Percentiles rank a stretch among this genome's conserved stretches.
phyloP scores from a whole-genome alignment of 2,329 filamentous ascomycete genomes.

The Pleoardoris graminearum region DNA sequence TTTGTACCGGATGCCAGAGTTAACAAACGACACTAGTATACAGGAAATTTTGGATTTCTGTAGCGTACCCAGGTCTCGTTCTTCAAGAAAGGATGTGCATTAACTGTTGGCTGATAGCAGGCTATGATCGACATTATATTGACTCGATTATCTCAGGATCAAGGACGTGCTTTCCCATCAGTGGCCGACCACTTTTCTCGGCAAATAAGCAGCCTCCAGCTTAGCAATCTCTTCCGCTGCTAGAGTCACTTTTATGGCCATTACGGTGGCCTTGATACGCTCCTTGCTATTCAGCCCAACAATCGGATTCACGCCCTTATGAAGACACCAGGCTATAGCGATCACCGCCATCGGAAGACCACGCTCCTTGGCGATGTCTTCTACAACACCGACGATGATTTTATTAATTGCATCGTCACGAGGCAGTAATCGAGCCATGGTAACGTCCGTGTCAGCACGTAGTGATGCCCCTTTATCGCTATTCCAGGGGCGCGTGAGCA shows the following conservation, averaged over 20 bases:
- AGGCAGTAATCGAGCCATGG: not conserved
- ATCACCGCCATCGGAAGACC: not conserved
- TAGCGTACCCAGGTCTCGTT: no score
- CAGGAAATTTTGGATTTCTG: no score
- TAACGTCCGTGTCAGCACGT: conserved; percentile 35
- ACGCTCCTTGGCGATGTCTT: not conserved
- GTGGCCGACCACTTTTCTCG: no score
- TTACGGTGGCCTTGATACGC: not conserved
- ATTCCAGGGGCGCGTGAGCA: conserved; percentile 51
- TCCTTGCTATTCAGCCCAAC: conserved; percentile 2
- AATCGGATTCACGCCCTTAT: not conserved
- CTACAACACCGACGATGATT: not conserved
- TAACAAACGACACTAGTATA: no score
- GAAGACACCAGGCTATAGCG: not conserved
- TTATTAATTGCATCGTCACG: not conserved
- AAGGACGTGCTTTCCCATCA: no score
- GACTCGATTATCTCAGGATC: no score
- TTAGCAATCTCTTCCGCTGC: not conserved
- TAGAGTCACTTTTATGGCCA: not conserved
- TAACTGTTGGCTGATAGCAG: no score
- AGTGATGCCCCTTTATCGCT: conserved; percentile 38
- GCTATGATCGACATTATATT: no score
- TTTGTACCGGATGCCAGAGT: no score
- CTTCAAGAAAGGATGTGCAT: no score
- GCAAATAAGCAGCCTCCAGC: not conserved